Evolutionary conservation across 805 yeast species (phyloP), one percentile per base, ranked within the genome.

Genomic region (Sugiyamaella marilandica): DNA sequence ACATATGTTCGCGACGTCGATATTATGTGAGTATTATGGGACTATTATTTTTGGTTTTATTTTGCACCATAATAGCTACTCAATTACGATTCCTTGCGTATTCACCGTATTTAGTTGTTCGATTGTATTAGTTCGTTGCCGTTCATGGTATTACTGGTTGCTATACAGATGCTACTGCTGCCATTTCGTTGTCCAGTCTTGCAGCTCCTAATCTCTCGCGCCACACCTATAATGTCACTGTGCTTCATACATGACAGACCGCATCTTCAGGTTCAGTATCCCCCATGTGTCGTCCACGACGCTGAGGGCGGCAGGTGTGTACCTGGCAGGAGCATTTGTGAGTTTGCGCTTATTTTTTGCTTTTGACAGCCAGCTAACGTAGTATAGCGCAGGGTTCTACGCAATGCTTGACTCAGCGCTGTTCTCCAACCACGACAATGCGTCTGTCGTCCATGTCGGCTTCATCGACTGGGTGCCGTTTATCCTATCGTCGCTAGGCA

Each of bases 401-500:
- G 73, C 84, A 18, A 81, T 92, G 69, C 70, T 94, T 16, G 98
- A 92, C 69, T 88, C 96, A 0, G 90, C 95, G 1, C 78, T 94
- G 34, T 92, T 81, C 69, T 85, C 95, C 43, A 84, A 82, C 58
- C 85, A 89, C 14, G 84, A 84, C 46, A 92, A 92, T 73, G 96
- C 90, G 0, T 85, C 96, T 0, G 74, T 75, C 43, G 88, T 90
- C 5, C 97, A 92, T 66, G 88, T 94, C 29, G 83, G 92, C 3
- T 87, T 92, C 65, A 84, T 88, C 39, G 99, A 92, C 71, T 92
- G 99, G 99, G 81, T 94, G 49, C 99, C 99, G 2, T 82, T 87
- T 58, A 78, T 92, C 29, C 86, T 97, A 60, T 84, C 95, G 5
- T 81, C 95, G 0, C 68, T 90, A 34, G 99, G 99, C 1, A 91